phyloP scores from a whole-genome alignment of 1,284 basidiomycete genomes.

The Coniferiporia sulphurascens region DNA sequence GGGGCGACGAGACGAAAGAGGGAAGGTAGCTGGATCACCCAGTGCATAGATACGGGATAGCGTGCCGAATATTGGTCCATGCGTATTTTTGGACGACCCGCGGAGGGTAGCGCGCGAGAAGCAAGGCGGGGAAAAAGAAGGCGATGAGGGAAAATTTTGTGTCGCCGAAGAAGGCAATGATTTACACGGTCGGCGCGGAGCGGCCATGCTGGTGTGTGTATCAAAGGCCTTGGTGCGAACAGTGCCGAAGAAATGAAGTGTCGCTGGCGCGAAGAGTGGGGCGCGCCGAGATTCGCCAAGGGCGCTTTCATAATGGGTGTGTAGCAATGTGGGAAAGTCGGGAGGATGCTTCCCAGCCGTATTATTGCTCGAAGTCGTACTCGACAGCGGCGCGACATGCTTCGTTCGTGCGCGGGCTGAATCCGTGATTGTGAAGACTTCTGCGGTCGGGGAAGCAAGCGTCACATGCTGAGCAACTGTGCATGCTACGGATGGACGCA shows the following conservation, averaged over 20 bases:
- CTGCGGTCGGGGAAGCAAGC: constrained; percentile 52
- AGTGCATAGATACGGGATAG: neutral
- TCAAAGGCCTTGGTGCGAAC: constrained; percentile 1
- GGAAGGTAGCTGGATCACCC: neutral
- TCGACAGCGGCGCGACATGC: constrained; percentile 68
- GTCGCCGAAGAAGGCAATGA: neutral
- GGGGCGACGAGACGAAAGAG: neutral
- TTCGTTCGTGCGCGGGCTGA: constrained; percentile 46
- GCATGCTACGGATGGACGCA: constrained; percentile 26
- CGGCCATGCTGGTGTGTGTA: neutral
- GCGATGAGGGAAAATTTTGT: constrained; percentile 1
- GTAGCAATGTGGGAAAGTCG: neutral
- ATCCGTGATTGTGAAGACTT: constrained; percentile 54
- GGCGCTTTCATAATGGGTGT: neutral
- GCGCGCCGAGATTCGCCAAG: constrained; percentile 1
- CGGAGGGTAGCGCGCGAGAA: neutral
- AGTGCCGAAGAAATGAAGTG: neutral
- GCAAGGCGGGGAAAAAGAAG: constrained; percentile 10
- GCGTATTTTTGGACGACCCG: neutral
- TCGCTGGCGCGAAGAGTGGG: neutral
- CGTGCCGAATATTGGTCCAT: neutral
- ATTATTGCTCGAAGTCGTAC: constrained; percentile 57
- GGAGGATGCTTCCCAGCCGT: neutral
- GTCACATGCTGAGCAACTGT: constrained; percentile 66
- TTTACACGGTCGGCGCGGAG: constrained; percentile 3